phyloP scores from a whole-genome alignment of 2,329 filamentous ascomycete genomes.

The Apiospora arundinis region DNA sequence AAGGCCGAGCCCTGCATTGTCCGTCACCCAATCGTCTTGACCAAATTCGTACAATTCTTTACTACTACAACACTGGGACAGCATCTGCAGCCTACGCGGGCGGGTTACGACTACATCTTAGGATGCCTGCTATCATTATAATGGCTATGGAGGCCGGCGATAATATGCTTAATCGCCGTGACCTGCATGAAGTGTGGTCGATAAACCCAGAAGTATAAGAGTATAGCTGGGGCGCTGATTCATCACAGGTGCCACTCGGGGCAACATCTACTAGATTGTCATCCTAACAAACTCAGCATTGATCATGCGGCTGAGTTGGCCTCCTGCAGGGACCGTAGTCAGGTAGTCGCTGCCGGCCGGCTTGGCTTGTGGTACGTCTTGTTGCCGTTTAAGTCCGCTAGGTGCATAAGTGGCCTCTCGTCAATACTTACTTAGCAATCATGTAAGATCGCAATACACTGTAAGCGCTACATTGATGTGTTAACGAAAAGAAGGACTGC shows the following conservation, averaged over 20 bases:
- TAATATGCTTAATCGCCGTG: neutral
- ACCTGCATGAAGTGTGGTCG: neutral
- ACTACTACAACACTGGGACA: no score
- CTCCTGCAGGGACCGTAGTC: neutral
- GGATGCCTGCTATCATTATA: neutral
- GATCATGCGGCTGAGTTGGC: neutral
- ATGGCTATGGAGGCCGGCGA: neutral
- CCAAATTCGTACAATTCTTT: neutral
- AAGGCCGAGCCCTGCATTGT: neutral
- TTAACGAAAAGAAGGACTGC: neutral
- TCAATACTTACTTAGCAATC: neutral
- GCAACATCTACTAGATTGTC: neutral
- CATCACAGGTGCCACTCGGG: neutral
- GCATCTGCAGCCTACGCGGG: neutral
- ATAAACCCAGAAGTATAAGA: neutral
- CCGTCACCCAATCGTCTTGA: neutral
- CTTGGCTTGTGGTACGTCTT: neutral
- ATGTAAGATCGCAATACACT: neutral
- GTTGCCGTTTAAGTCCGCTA: constrained; percentile 6
- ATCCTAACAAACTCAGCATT: neutral
- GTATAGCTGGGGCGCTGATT: neutral
- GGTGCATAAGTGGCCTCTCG: neutral
- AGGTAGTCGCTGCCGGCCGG: neutral
- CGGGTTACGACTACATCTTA: neutral
- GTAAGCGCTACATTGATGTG: neutral